Base-by-base conservation (phyloP, 2,329 filamentous ascomycete genomes). In the Fusarium staphyleae region DNA sequence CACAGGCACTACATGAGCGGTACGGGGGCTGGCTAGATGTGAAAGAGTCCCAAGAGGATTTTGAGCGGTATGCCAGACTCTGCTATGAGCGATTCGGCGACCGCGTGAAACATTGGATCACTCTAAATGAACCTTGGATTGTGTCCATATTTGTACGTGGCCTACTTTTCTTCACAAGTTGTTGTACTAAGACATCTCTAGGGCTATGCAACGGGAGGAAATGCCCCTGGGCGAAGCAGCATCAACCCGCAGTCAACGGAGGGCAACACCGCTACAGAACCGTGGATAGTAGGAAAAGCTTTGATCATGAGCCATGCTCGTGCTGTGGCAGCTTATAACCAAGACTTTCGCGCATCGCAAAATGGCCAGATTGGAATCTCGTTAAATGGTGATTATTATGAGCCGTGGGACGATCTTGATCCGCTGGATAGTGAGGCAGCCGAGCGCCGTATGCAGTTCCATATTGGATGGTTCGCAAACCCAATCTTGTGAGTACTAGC, bases 51-150 rank as follows among this genome's bases (percentile, higher is more conserved):
- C 63, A 69, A 12, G 59, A 60, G 5, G 74, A 75, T 48, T 74
- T 75, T 47, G 71, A 72, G 52, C 50, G 66, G 3, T 77, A 74
- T 44, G 72, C 74, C 0, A 59, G 71, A 3, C 42, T 76, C 2
- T 74, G 72, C 47, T 76, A 70, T 34, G 64, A 70, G 35, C 66
- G 70, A 1, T 75, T 75, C 22, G 82, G 82, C 1, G 70, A 75
- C 33, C 65, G 72, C 0, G 74, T 76, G 1, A 67, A 69, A 29
- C 60, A 71, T n/a, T 77, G 74, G 74, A 69, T 75, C 42, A 77
- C 73, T 0, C 57, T 75, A 11, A 76, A 75, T 37, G 75, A 77
- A 33, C 74, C 74, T 0, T 72, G 66, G 69, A 74, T 75, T 2
- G 66, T 73, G 13, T 68, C 73, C 1, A 69, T 75, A 37, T 74